These are phyloP conservation scores for Cantharellus cinnabarinus DNA, from an alignment of 768 basidiomycete genomes.

Conservation along the genomic window DNA sequence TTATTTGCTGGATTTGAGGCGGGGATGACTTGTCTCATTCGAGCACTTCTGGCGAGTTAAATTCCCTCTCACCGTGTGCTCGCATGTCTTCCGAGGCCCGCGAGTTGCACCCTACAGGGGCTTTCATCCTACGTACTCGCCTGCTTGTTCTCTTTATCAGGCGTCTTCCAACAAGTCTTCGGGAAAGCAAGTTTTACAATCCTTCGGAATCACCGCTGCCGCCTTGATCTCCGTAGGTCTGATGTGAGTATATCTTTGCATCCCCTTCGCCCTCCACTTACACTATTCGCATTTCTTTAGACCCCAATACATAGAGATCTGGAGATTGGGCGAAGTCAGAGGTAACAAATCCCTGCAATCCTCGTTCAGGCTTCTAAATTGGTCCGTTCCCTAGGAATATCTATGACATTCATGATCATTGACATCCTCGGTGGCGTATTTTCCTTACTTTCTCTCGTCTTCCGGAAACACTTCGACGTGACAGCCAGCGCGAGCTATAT, in stretches of 20 bases:
- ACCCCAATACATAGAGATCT: constrained; percentile 64
- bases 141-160: background rate
- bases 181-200: constrained; percentile 23
- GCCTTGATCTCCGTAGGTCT: constrained; percentile 33
- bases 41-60: constrained; percentile 17
- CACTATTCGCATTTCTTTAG: constrained; percentile 13
- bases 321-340: constrained; percentile 17
- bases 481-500: constrained; percentile 43
- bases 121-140: background rate
- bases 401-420: constrained; percentile 43
- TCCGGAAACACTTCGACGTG: constrained; percentile 40
- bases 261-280: background rate
- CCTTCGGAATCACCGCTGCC: constrained; percentile 43
- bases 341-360: background rate
- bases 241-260: constrained; percentile 18
- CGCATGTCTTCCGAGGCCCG: background rate
- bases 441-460: constrained; percentile 45
- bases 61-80: background rate
- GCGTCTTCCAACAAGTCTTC: background rate
- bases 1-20: constrained; percentile 37
- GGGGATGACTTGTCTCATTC: constrained; percentile 35
- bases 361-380: background rate
- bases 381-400: constrained; percentile 33
- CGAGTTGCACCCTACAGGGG: background rate
- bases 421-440: constrained; percentile 56